These are phyloP conservation scores for Gypsophila paniculata DNA, from an alignment of 179 eudicot species.

Conservation along the genomic window DNA sequence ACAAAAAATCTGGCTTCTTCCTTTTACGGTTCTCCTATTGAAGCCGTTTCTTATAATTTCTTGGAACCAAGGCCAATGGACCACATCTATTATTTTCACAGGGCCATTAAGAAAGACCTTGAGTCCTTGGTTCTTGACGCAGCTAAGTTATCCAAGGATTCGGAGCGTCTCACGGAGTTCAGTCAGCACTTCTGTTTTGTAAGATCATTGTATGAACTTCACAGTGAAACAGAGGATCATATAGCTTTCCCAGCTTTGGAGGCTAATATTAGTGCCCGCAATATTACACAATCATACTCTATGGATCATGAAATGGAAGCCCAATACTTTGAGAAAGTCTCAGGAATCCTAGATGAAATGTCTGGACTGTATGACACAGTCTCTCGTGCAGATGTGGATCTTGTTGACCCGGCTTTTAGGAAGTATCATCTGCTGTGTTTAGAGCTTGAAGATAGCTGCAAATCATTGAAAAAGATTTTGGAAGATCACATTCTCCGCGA, in stretches of 20 bases:
- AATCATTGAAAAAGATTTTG: conserved; percentile 54
- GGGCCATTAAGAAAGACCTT: conserved; percentile 75
- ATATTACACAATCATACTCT: conserved; percentile 64
- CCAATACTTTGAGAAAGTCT: conserved; percentile 55
- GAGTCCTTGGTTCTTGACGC: conserved; percentile 58
- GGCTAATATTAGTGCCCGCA: conserved; percentile 55
- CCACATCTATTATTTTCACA: conserved; percentile 72
- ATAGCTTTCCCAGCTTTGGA: conserved; percentile 92
- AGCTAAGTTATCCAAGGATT: conserved; percentile 46
- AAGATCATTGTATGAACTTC: conserved; percentile 53
- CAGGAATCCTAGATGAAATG: conserved; percentile 50
- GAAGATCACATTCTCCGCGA: conserved; percentile 72
- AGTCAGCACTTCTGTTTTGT: conserved; percentile 46
- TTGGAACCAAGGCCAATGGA: conserved; percentile 74
- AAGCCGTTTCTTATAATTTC: conserved; percentile 24
- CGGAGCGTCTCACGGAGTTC: conserved; percentile 48
- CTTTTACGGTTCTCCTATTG: conserved; percentile 31
- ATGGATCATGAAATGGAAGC: conserved; percentile 77
- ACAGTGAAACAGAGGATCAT: conserved; percentile 80
- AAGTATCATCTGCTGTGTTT: conserved; percentile 48
- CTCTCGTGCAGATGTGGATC: conserved; percentile 23
- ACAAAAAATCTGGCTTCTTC: conserved; percentile 28
- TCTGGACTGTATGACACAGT: conserved; percentile 34
- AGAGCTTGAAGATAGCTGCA: conserved; percentile 62
- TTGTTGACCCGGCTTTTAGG: conserved; percentile 25